Conservation (phyloP, 352 stramenopile genomes). For the Phytophthora fragariae region DNA sequence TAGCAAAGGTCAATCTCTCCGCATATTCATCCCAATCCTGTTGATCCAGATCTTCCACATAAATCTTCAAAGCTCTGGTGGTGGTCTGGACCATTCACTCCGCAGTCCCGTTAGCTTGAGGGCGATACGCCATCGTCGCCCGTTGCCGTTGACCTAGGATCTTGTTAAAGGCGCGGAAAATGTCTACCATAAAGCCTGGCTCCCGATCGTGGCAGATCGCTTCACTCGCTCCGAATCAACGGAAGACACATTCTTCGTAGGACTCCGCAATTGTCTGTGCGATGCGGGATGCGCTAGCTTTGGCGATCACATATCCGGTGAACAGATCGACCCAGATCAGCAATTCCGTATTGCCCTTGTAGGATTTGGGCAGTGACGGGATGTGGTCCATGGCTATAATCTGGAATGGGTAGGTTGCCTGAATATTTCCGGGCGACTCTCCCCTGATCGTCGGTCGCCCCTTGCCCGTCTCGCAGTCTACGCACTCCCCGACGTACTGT, state of each 20-base stretch:
- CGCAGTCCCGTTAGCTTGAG: background rate
- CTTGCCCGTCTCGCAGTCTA: constrained; percentile 10
- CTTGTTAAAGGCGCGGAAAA: background rate
- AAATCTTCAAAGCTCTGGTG: background rate
- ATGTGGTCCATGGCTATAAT: background rate
- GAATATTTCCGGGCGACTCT: background rate
- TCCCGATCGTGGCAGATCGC: background rate
- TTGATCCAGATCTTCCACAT: background rate
- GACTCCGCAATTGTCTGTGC: background rate
- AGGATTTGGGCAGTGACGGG: background rate
- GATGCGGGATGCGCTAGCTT: too few relatives aligned
- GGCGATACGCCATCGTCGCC: background rate
- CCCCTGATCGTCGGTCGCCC: background rate
- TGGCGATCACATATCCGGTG: too few relatives aligned
- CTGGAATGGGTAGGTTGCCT: background rate
- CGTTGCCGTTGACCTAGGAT: background rate
- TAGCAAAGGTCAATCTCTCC: background rate
- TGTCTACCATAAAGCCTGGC: background rate
- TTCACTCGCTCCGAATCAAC: background rate
- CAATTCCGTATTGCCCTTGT: background rate
- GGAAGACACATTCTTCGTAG: background rate
- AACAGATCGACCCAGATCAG: background rate
- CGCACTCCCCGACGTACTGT: background rate
- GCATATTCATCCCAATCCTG: background rate
- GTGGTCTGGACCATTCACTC: background rate